Evolutionary conservation across 2,329 filamentous ascomycete species (phyloP), one percentile per base, ranked within the genome.

Genomic region (Truncatella angustata): DNA sequence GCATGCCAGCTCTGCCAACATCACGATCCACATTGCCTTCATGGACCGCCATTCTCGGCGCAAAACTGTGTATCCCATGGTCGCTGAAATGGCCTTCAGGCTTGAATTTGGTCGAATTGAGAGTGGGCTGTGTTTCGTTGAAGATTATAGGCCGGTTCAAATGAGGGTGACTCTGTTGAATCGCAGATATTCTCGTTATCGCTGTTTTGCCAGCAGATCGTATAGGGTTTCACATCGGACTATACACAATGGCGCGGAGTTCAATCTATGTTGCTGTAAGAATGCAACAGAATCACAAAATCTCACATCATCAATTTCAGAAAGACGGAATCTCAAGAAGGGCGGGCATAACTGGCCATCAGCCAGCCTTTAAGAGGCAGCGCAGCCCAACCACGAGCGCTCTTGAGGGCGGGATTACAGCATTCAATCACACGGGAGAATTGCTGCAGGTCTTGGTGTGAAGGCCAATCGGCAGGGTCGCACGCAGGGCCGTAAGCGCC

Each of bases 1-100:
- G 56, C 85, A 79, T 34, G 73, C 70, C 49, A 92, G 77, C 71
- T 93, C 89, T 48, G 84, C 63, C 46, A 81, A 63, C 73, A 92
- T 81, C 57, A 89, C 73, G 64, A 69, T 82, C 77, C 72, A 86
- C 75, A 79, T 84, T 63, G 67, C 82, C 69, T 67, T 78, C 68
- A 68, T 80, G 71, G 71, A 77, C 70, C 68, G 82, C 81, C 80
- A 84, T 68, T 74, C 72, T 58, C 81, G 80, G 56, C 78, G 81
- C 26, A 90, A 66, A 59, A 87, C 76, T 69, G 70, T 73, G 65
- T 84, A 84, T 43, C 60, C 63, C 73, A 75, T 75, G 42, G 48
- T 62, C 30, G 45, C 11, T 56, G 54, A 51, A 53, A 47, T 40
- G 46, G 20, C 16, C 43, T 32, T 44, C 14, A n/a, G 12, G 21